Evolutionary conservation across 148 eudicot species (phyloP), one percentile per base, ranked within the genome.

Genomic region (Heliamphora exappendiculata): DNA sequence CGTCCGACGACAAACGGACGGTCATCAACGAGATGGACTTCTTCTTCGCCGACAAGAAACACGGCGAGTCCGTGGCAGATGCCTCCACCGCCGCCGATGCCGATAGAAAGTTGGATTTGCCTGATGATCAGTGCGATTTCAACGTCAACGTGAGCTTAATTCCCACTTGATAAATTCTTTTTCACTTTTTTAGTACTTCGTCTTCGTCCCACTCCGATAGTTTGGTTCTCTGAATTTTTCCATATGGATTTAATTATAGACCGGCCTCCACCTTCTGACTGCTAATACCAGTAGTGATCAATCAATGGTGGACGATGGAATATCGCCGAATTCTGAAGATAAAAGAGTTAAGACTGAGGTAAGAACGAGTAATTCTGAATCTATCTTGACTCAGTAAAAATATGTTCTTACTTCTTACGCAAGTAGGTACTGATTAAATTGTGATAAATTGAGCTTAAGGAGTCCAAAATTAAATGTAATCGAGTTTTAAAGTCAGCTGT

Each of bases 231-330:
- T 78, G 63, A 62, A 44, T 16, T 29, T 60, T 36, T 41, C 10
- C 47, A 2, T 72, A 1, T 20, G 24, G 49, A 20, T 63, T 22
- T 62, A 3, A n/a, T n/a, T 75, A 20, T 57, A 88, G 91, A 88
- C 87, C 22, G 87, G 91, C 19, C 39, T 88, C 79, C 85, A 82
- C 64, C 84, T 88, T 63, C 84, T 88, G 71, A 85, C 85, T 13
- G 85, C 84, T 41, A 88, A 88, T 73, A 84, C 88, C 3, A 81
- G 87, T 13, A 85, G 87, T 45, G 88, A 86, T 82, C 91, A 88
- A 51, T 85, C 88, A 47, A 80, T 80, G 76, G 84, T 87, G 66
- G 90, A 87, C 60, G 88, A 88, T 49, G 87, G 84, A 26, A 59
- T 79, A 31, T 86, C 88, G 37, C 75, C 85, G 0, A 84, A 80